Evolutionary conservation across 305 asterid genomes (phyloP).

Genomic region (Fraxinus velutina): DNA sequence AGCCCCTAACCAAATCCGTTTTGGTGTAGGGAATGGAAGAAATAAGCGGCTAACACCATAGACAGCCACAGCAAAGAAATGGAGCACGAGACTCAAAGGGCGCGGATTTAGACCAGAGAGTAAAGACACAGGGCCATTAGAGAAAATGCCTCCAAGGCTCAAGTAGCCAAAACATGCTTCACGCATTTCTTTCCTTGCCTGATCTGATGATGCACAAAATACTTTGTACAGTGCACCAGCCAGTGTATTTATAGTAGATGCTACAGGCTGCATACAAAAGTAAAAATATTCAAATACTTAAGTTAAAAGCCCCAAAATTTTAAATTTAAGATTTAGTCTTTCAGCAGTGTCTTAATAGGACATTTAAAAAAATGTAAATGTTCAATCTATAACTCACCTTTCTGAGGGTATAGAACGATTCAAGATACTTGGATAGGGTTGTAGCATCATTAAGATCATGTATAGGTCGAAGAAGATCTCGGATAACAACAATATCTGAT

Average conservation of each 20-base stretch:
- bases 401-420: conserved; percentile 69
- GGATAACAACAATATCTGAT: conserved; percentile 66
- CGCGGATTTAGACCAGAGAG: conserved; percentile 71
- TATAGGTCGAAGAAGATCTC: conserved; percentile 65
- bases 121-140: conserved; percentile 54
- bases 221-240: conserved; percentile 76
- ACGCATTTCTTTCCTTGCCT: conserved; percentile 69
- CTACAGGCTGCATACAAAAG: conserved; percentile 56
- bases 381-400: conserved; percentile 36
- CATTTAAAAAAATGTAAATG: neutral
- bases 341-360: neutral
- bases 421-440: conserved; percentile 54
- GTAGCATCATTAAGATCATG: conserved; percentile 43
- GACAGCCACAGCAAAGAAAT: conserved; percentile 70
- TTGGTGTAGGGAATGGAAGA: conserved; percentile 66
- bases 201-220: conserved; percentile 73
- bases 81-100: conserved; percentile 61
- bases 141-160: conserved; percentile 63
- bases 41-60: conserved; percentile 63
- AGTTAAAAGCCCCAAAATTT: neutral
- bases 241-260: conserved; percentile 74
- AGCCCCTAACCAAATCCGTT: conserved; percentile 49
- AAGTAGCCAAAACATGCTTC: conserved; percentile 68
- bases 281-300: neutral
- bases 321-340: neutral